Percentiles rank a stretch among this genome's conserved stretches.
Conservation (phyloP, 2,329 filamentous ascomycete genomes). For the Ophiostoma himal-ulmi region DNA sequence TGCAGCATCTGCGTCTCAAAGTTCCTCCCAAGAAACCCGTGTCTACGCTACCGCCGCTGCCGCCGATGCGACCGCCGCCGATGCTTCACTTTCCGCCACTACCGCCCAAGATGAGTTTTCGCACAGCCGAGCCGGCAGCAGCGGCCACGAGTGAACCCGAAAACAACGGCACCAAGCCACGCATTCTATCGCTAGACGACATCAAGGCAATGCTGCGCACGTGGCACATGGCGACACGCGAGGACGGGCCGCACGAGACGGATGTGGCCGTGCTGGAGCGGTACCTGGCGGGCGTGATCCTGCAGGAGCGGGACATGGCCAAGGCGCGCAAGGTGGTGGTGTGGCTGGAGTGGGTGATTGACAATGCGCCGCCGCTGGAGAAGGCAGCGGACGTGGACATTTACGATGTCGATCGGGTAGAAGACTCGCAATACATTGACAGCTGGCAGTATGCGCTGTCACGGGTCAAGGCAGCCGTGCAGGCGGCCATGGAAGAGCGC, state of each 20-base stretch:
- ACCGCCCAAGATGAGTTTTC: slow-evolving; percentile 45
- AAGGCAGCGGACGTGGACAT: neutral
- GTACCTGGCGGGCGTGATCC: slow-evolving; percentile 67
- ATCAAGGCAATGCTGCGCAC: slow-evolving; percentile 66
- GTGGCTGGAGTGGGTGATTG: slow-evolving; percentile 57
- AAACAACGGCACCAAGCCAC: neutral
- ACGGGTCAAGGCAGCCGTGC: slow-evolving; percentile 46
- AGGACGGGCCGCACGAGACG: slow-evolving; percentile 69
- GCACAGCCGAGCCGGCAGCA: slow-evolving; percentile 36
- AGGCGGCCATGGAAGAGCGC: slow-evolving; percentile 49
- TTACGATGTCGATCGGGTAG: neutral
- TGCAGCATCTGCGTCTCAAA: slow-evolving; percentile 46
- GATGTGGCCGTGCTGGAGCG: slow-evolving; percentile 69
- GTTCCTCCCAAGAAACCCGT: slow-evolving; percentile 32
- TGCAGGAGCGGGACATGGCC: slow-evolving; percentile 74
- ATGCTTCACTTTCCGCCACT: slow-evolving; percentile 43
- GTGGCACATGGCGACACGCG: slow-evolving; percentile 68
- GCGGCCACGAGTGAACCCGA: neutral
- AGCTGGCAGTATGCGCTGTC: slow-evolving; percentile 44
- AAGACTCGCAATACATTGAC: slow-evolving; percentile 27
- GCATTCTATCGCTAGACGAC: slow-evolving; percentile 43
- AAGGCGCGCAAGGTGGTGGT: slow-evolving; percentile 84
- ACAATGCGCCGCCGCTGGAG: slow-evolving; percentile 37
- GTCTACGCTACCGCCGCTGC: slow-evolving; percentile 26
- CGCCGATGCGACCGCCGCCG: slow-evolving; percentile 28